Evolutionary conservation across 139 green algal species (phyloP), one percentile per base, ranked within the genome.

Genomic region (Tetradesmus obliquus): DNA sequence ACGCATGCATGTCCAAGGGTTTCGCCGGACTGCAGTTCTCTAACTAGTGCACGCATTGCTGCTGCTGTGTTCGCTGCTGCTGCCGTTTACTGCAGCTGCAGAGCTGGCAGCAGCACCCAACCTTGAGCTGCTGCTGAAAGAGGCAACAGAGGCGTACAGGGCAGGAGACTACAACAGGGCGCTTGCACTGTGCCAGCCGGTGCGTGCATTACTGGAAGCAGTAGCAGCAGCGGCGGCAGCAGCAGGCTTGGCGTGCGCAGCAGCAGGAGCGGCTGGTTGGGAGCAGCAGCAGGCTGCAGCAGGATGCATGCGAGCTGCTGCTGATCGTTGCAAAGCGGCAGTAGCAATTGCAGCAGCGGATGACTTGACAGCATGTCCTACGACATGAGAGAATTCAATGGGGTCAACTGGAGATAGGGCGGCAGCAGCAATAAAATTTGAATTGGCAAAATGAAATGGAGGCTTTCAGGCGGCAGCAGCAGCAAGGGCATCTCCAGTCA

Each of bases 121-220:
- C 17, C 81, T 92, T 17, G 93, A 95, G 69, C 32, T 88, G 24
- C 88, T 95, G 51, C 69, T 96, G 82, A 32, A 87, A 2, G 83
- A 96, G 22, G 95, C 95, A 1, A 92, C 95, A 24, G 93, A 94
- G 51, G 93, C 95, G 6, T 97, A 97, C 80, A 80, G 91, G 12
- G 22, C 19, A 2, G 88, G 93, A 20, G 91, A 97, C 22, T 97
- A 96, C 76, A 91, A 57, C 32, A 85, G 82, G 17, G 92, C 94
- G 12, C 80, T 97, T 54, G 87, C 94, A 55, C 92, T 96, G 20
- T 97, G 95, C 85, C 93, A 96, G 82, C 88, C 93, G 89, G 95
- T 97, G 87, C 82, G 93, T 89, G 55, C 32, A 45, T 45, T 9
- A 10, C 76, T 55, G 58, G 6, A 6, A 22, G 6, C 32, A 84